Evolutionary conservation across 73 alveolate species (phyloP).

Genomic region (Paramecium sexaurelia): DNA sequence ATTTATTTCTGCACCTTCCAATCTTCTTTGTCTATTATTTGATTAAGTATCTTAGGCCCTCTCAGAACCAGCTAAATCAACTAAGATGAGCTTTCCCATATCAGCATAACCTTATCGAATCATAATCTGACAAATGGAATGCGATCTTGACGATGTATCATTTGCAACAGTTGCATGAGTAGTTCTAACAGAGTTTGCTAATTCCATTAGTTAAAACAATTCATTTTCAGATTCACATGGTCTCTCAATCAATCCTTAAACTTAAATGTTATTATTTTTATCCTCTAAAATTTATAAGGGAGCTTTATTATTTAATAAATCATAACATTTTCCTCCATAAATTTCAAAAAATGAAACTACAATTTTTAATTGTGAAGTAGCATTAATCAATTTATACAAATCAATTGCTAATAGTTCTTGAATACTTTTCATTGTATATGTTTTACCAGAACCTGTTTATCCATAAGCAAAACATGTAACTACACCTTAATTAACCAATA

Average conservation of each 20-base stretch:
- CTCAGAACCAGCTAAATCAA: conserved; percentile 98
- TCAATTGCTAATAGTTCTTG: conserved; percentile 87
- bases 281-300: conserved; percentile 96
- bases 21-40: conserved; percentile 90
- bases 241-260: conserved; percentile 93
- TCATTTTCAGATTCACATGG: conserved; percentile 87
- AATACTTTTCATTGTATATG: conserved; percentile 95
- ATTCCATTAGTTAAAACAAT: conserved; percentile 84
- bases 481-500: conserved; percentile 83
- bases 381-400: conserved; percentile 66
- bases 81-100: conserved; percentile 90
- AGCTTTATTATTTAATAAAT: conserved; percentile 89
- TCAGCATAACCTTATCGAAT: conserved; percentile 82
- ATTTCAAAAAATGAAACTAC: conserved; percentile 94
- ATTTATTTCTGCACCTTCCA: conserved; percentile 99
- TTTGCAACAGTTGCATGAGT: conserved; percentile 96
- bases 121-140: conserved; percentile 91
- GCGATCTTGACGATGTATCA: conserved; percentile 96
- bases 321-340: conserved; percentile 96
- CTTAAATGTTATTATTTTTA: conserved; percentile 84
- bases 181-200: conserved; percentile 92
- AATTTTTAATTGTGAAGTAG: conserved; percentile 63
- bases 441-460: conserved; percentile 98
- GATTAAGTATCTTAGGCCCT: conserved; percentile 97
- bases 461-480: conserved; percentile 99